phyloP scores from a whole-genome alignment of 345 rosid genomes.

The Moricandia arvensis region DNA sequence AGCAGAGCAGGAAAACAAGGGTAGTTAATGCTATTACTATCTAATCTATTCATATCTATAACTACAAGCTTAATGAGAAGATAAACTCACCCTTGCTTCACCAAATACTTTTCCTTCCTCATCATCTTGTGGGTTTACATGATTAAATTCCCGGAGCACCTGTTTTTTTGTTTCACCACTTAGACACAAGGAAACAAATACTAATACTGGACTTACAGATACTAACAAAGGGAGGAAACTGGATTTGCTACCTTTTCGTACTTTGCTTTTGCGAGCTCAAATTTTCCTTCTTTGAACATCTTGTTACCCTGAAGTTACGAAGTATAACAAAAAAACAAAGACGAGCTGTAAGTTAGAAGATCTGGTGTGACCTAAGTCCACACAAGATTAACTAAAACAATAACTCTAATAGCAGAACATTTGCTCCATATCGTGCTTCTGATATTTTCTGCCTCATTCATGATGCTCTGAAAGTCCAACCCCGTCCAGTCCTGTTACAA shows the following conservation, averaged over 20 bases:
- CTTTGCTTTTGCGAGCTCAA: slow-evolving; percentile 87
- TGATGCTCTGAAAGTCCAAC: slow-evolving; percentile 74
- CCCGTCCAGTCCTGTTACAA: slow-evolving; percentile 93
- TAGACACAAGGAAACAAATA: not conserved
- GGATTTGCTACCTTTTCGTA: slow-evolving; percentile 68
- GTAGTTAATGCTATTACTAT: not conserved
- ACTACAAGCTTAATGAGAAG: not conserved
- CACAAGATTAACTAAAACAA: slow-evolving; percentile 6
- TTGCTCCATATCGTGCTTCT: slow-evolving; percentile 63
- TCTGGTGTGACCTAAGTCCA: not conserved
- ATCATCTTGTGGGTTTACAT: slow-evolving; percentile 93
- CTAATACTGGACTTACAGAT: not conserved
- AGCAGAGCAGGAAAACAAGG: not conserved
- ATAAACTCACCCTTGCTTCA: slow-evolving; percentile 60
- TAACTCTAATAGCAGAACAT: not conserved
- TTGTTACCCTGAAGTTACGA: slow-evolving; percentile 78
- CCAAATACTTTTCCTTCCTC: slow-evolving; percentile 85
- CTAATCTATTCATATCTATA: not conserved
- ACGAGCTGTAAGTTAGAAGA: not conserved
- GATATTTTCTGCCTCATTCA: slow-evolving; percentile 87
- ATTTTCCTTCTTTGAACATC: slow-evolving; percentile 92
- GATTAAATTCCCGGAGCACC: slow-evolving; percentile 97
- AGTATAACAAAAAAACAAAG: slow-evolving; percentile 7
- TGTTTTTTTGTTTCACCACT: slow-evolving; percentile 20
- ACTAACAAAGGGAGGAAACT: not conserved